Conservation (phyloP, 2,329 filamentous ascomycete genomes). For the Curvularia hawaiiensis region DNA sequence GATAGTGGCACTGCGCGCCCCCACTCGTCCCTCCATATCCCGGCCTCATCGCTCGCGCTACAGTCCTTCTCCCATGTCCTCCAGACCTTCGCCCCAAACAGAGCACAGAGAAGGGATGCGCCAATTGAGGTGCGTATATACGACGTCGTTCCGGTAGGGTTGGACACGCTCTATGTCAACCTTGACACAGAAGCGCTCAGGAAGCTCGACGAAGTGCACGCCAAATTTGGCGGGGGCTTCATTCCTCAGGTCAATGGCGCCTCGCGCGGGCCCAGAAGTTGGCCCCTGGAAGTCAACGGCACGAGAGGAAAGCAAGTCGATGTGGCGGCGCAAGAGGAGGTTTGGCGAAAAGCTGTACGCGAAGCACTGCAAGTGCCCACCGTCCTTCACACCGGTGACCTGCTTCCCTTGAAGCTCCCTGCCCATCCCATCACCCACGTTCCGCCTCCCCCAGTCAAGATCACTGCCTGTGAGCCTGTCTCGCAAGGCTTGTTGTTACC, state of each 20-base stretch:
- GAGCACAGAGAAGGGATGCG: slow-evolving; percentile 72
- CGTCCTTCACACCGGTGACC: slow-evolving; percentile 82
- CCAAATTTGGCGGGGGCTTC: slow-evolving; percentile 75
- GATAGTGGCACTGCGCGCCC: slow-evolving; percentile 53
- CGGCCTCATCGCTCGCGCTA: slow-evolving; percentile 71
- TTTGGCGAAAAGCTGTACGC: slow-evolving; percentile 60
- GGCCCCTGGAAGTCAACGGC: slow-evolving; percentile 47
- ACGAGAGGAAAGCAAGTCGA: slow-evolving; percentile 28
- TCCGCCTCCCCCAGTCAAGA: slow-evolving; percentile 81
- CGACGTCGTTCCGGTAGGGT: slow-evolving; percentile 76
- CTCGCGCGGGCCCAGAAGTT: slow-evolving; percentile 36
- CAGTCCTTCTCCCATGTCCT: slow-evolving; percentile 79
- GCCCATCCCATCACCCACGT: slow-evolving; percentile 86
- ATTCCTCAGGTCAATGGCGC: slow-evolving; percentile 41
- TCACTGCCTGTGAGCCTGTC: slow-evolving; percentile 93
- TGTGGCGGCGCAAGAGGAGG: slow-evolving; percentile 37
- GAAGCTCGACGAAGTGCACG: slow-evolving; percentile 81
- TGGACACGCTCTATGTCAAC: slow-evolving; percentile 87
- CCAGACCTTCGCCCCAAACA: slow-evolving; percentile 75
- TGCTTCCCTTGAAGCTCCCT: slow-evolving; percentile 76
- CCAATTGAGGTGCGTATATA: slow-evolving; percentile 84
- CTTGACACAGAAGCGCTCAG: slow-evolving; percentile 81
- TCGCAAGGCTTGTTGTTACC: slow-evolving; percentile 81
- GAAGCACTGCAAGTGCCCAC: slow-evolving; percentile 73
- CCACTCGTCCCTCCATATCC: slow-evolving; percentile 79